Evolutionary conservation across 441 rosid genomes (phyloP), one percentile per base, ranked within the genome.

Genomic region (Geranium incanum): DNA sequence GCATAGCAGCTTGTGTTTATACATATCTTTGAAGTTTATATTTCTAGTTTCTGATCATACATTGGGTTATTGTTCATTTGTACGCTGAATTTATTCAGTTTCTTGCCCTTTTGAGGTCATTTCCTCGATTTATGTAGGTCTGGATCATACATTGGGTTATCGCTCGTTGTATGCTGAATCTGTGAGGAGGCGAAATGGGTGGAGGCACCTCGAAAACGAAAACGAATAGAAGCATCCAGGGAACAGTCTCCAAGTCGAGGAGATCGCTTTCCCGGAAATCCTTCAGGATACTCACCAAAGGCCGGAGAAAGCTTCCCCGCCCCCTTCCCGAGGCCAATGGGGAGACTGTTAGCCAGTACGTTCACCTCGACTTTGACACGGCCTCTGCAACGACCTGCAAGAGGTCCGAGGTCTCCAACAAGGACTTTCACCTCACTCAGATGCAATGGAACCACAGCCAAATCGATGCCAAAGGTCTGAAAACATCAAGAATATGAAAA

Each of bases 361-460:
- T 86, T 80, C 92, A 87, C 76, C 82, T 87, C 38, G 85, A 89
- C 68, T 90, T 84, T 8, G 89, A 86, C 55, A 87, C 83, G 50
- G 85, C 83, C 18, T 83, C 86, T 6, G 83, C 92, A 28, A 77
- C 86, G 71, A 80, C 86, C 68, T 82, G 91, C 83, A 84, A 82
- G 79, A 79, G 86, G 81, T 85, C 91, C 59, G 94, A 88, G 68
- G 78, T 86, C 76, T 77, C 96, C 15, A 89, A 84, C 62, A 80
- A 77, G 86, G 77, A 76, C 36, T 87, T 86, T 77, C 97, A 88
- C 75, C 72, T 81, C 39, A 88, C 93, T 45, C 96, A 93, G 79
- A 78, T 91, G 64, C 98, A 91, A 77, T 88, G 97, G 97, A 91
- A 91, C 83, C 88, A 86, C 71, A 83, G 92, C 75, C 97, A 88